A percentile compares a stretch with the other conserved stretches of the same genome.
Conservation (phyloP, 108 stramenopile genomes). For the Cyclotella baltica region DNA sequence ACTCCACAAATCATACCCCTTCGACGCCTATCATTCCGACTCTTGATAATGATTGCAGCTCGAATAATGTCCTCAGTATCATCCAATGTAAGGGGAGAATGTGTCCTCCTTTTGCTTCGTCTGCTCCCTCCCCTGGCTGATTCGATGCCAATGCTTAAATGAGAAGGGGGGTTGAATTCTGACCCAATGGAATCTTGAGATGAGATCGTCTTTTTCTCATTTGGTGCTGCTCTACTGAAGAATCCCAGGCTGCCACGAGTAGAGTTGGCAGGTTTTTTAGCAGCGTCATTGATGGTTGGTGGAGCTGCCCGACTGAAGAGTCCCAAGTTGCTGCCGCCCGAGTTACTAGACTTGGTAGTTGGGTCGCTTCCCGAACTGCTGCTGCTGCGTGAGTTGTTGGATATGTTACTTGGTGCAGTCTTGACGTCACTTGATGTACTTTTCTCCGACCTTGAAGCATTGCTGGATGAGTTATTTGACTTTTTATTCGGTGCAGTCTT, state of each 20-base stretch:
- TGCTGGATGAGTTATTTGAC: too few relatives aligned
- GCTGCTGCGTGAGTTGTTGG: background rate
- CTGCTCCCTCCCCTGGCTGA: background rate
- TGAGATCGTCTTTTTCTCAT: background rate
- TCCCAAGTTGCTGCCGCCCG: background rate
- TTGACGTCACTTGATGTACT: background rate
- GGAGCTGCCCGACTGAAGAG: slow-evolving; percentile 3
- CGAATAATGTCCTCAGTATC: slow-evolving; percentile 5
- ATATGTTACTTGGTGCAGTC: background rate
- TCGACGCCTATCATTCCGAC: background rate
- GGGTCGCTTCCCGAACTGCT: background rate
- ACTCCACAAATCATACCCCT: background rate
- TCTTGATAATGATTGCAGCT: slow-evolving; percentile 10
- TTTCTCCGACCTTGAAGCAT: too few relatives aligned
- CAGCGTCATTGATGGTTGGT: background rate
- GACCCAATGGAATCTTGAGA: background rate
- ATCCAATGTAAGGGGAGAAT: slow-evolving; percentile 1
- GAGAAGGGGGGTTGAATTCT: slow-evolving; percentile 6
- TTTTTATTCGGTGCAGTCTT: too few relatives aligned
- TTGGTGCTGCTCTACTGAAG: slow-evolving; percentile 4
- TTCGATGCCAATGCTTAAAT: slow-evolving; percentile 14
- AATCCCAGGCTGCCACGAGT: background rate
- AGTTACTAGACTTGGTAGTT: background rate
- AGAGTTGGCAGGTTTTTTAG: background rate
- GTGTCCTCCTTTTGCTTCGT: background rate